A percentile compares a stretch with the other conserved stretches of the same genome.
These are phyloP conservation scores for Colletotrichum sublineola DNA, from an alignment of 2,329 filamentous ascomycete species.

Conservation along the genomic window DNA sequence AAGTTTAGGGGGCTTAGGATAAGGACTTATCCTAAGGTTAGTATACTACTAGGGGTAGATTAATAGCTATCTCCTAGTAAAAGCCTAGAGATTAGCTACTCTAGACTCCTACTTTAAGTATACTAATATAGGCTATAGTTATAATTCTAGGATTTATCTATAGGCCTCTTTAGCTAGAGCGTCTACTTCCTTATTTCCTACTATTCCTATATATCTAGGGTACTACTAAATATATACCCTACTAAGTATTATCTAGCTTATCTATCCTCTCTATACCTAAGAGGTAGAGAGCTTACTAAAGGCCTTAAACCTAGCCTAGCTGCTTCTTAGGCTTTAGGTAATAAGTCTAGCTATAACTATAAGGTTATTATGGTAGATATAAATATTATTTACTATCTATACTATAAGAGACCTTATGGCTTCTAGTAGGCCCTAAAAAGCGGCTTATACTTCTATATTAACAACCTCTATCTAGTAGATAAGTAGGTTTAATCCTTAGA, in stretches of 20 bases:
- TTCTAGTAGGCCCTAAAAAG: neutral
- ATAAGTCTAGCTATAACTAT: neutral
- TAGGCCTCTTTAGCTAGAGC: constrained; percentile 12
- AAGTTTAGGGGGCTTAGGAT: constrained; percentile 14
- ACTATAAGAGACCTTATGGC: neutral
- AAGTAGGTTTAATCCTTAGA: neutral
- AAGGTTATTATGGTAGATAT: constrained; percentile 13
- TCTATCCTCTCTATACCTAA: neutral
- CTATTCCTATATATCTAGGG: neutral
- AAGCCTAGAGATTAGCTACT: neutral
- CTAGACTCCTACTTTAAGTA: neutral
- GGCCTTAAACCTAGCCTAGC: constrained; percentile 4
- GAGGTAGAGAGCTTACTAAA: neutral
- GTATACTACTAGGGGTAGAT: neutral
- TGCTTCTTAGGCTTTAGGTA: neutral
- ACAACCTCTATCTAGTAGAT: constrained; percentile 5
- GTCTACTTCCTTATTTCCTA: constrained; percentile 1
- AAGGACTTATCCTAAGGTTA: neutral
- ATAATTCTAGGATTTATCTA: constrained; percentile 7
- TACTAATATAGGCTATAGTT: constrained; percentile 3
- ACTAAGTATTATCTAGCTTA: neutral
- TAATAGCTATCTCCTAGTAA: constrained; percentile 8
- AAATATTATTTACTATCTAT: neutral
- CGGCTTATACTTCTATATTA: neutral
- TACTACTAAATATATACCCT: constrained; percentile 9